Evolutionary conservation across 2,329 filamentous ascomycete species (phyloP), one percentile per base, ranked within the genome.

Genomic region (Apiospora rasikravindrae): DNA sequence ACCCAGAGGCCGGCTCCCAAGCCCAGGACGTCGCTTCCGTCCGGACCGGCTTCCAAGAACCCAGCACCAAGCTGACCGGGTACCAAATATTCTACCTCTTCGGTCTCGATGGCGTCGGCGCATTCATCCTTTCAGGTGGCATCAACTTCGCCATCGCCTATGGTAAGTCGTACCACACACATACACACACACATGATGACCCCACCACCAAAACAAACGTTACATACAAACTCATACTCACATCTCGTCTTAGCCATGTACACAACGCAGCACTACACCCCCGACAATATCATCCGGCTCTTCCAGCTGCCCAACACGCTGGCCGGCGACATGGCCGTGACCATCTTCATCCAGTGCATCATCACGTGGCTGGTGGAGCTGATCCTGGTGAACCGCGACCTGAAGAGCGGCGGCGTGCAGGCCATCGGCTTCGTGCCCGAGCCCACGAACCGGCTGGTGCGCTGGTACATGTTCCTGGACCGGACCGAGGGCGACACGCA

Each of bases 61-160:
- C 86, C 24, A 86, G 82, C 53, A 71, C 77, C 7, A 75, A 75
- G n/a, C 76, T 86, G 42, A 87, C 84, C 2, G 74, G 72, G 0
- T 83, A 85, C 72, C 86, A 88, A 73, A 72, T 84, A 26, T 83
- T 87, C 71, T 88, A 88, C 77, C 80, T 89, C 19, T 84, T 88
- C 66, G 75, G 84, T 1, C 75, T 87, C 2, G 83, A 87, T 71
- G 87, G 86, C 4, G 37, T 88, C 45, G 84, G 84, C 19, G 84
- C 85, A 13, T 82, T 84, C 73, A 68, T 85, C n/a, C 64, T 88
- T 2, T 87, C 86, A 0, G 87, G 83, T 0, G 85, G 80, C 29
- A 84, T 88, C 73, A 88, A 88, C 78, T 87, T 88, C 77, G 84
- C 82, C 64, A 82, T 88, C 72, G 86, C 85, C 22, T 88, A 87